Conservation (phyloP, 805 yeast species). For the Huiozyma naganishii region DNA sequence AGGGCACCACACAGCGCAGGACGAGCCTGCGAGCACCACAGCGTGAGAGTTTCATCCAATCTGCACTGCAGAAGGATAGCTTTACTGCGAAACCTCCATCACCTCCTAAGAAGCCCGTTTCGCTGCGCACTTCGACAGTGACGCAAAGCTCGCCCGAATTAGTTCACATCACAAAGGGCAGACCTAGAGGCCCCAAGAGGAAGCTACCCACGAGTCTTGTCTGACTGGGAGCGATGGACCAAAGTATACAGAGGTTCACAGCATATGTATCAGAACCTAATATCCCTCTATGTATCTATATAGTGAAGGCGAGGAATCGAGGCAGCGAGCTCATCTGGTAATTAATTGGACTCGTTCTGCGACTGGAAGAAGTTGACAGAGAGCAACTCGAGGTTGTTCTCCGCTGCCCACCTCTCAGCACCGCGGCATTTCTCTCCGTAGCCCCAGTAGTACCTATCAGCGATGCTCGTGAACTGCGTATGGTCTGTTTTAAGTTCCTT, state of each 20-base stretch:
- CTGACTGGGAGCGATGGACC: too few species aligned
- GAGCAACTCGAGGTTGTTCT: slow-evolving; percentile 49
- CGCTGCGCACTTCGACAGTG: background rate
- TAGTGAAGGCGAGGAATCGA: background rate
- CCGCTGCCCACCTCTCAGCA: slow-evolving; percentile 50
- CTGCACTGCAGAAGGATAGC: slow-evolving; percentile 9
- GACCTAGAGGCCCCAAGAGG: slow-evolving; percentile 32
- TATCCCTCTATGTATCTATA: background rate
- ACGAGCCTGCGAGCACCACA: background rate
- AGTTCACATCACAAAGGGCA: slow-evolving; percentile 24
- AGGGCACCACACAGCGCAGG: background rate
- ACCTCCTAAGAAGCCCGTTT: slow-evolving; percentile 9
- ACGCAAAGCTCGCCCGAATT: slow-evolving; percentile 2
- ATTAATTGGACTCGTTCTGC: slow-evolving; percentile 32
- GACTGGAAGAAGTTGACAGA: slow-evolving; percentile 80
- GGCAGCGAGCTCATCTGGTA: background rate
- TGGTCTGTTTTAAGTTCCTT: slow-evolving; percentile 36
- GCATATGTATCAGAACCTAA: background rate
- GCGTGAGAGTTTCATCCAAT: slow-evolving; percentile 14
- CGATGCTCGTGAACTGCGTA: slow-evolving; percentile 1
- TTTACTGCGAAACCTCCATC: slow-evolving; percentile 4
- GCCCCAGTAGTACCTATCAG: slow-evolving; percentile 47
- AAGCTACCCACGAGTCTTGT: slow-evolving; percentile 22
- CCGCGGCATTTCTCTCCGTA: slow-evolving; percentile 64
- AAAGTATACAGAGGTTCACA: too few species aligned